Evolutionary conservation across 129 eudicot species (phyloP).

Genomic region (Calendula officinalis): DNA sequence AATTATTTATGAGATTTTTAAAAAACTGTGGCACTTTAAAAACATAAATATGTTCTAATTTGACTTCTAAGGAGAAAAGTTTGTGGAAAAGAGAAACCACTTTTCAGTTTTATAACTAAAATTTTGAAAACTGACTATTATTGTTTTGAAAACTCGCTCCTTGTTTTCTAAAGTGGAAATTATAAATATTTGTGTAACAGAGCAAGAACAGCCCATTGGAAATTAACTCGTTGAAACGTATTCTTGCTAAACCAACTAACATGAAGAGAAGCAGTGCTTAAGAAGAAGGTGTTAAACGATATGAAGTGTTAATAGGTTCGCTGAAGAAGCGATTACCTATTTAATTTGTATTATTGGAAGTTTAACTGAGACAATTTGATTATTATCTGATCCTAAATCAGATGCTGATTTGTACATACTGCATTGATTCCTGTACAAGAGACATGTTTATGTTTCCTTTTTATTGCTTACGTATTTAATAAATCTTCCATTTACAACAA

Average conservation of each 20-base stretch:
- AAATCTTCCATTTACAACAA: background rate
- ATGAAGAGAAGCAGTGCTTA: constrained; percentile 39
- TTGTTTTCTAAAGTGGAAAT: too few relatives aligned
- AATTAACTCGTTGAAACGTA: constrained; percentile 62
- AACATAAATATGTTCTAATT: too few relatives aligned
- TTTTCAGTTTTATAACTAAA: too few relatives aligned
- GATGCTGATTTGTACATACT: constrained; percentile 38
- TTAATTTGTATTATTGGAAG: constrained; percentile 7
- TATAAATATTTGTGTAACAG: constrained; percentile 31
- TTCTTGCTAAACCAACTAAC: constrained; percentile 50
- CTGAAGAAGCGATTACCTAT: background rate
- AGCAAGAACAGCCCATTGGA: constrained; percentile 61
- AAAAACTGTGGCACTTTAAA: too few relatives aligned
- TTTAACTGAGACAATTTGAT: constrained; percentile 17
- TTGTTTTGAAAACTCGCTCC: too few relatives aligned
- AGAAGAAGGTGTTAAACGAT: background rate
- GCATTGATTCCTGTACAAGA: constrained; percentile 21
- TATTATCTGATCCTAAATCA: constrained; percentile 17
- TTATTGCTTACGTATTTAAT: background rate
- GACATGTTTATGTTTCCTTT: constrained; percentile 12
- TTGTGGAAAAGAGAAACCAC: too few relatives aligned
- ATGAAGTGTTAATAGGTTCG: too few relatives aligned
- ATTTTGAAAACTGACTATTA: too few relatives aligned
- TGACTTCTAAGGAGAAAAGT: too few relatives aligned
- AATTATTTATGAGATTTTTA: too few relatives aligned